phyloP scores from a whole-genome alignment of 2,329 filamentous ascomycete genomes.

The Rhynchosporium secalis region DNA sequence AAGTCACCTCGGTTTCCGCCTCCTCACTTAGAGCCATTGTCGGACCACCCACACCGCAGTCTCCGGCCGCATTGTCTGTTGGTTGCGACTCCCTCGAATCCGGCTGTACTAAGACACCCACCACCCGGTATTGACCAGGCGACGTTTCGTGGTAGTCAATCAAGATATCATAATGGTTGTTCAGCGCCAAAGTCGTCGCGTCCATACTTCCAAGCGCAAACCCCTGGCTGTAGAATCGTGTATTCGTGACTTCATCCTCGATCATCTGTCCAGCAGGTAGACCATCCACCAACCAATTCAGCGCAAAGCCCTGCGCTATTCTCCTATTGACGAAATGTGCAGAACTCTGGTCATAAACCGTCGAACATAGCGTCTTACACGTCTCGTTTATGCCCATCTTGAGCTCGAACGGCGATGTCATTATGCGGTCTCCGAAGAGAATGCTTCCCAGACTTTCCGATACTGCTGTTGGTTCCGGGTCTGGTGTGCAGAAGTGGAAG shows the following conservation, averaged over 20 bases:
- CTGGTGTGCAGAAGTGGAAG: conserved; percentile 85
- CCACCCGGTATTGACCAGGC: conserved; percentile 75
- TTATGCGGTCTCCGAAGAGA: conserved; percentile 94
- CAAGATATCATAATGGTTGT: conserved; percentile 95
- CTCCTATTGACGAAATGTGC: conserved; percentile 79
- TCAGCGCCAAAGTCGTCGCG: conserved; percentile 61
- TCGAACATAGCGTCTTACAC: conserved; percentile 77
- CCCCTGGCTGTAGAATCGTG: conserved; percentile 85
- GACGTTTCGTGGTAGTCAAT: conserved; percentile 88
- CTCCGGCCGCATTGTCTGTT: conserved; percentile 43
- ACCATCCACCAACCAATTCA: conserved; percentile 96
- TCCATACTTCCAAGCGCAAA: conserved; percentile 74
- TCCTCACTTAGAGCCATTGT: conserved; percentile 66
- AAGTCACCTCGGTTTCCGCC: conserved; percentile 68
- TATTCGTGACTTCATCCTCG: conserved; percentile 71
- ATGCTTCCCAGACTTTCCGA: conserved; percentile 94
- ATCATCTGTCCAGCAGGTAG: conserved; percentile 86
- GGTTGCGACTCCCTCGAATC: conserved; percentile 64
- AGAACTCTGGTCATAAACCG: conserved; percentile 64
- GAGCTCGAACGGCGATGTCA: conserved; percentile 91
- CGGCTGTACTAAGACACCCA: conserved; percentile 87
- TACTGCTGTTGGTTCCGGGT: conserved; percentile 73
- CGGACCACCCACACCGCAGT: conserved; percentile 61
- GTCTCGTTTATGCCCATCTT: conserved; percentile 84
- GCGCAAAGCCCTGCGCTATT: conserved; percentile 82